phyloP scores from a whole-genome alignment of 2,329 filamentous ascomycete species.

The Xylaria sp. region DNA sequence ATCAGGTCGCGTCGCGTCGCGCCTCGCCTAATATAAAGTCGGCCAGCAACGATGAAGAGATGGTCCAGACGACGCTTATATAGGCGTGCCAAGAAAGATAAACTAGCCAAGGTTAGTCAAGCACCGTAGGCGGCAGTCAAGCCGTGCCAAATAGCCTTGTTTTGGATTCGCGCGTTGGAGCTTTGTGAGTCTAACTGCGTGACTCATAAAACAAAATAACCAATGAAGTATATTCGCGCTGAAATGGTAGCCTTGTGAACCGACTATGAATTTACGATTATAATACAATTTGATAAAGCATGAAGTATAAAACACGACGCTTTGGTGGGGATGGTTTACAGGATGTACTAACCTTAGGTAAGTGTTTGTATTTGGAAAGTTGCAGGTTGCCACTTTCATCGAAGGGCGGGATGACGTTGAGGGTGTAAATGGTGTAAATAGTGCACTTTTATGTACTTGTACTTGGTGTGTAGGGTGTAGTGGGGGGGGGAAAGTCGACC shows the following conservation, averaged over 20 bases:
- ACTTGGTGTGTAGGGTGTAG: too few relatives aligned
- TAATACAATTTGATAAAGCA: too few relatives aligned
- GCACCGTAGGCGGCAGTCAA: conserved; percentile 18
- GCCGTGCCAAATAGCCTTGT: not conserved
- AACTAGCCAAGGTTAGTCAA: not conserved
- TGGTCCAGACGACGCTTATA: conserved; percentile 19
- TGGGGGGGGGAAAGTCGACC: too few relatives aligned
- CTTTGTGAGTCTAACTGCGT: not conserved
- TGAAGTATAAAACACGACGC: not conserved
- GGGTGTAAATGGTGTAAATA: not conserved
- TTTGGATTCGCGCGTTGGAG: conserved; percentile 9
- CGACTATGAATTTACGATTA: too few relatives aligned
- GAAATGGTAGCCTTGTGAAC: conserved; percentile 17
- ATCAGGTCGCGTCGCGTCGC: not conserved
- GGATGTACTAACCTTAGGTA: too few relatives aligned
- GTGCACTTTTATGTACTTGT: too few relatives aligned
- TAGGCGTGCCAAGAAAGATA: conserved; percentile 28
- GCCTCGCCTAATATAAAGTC: not conserved
- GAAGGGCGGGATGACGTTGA: conserved; percentile 9
- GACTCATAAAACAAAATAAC: conserved; percentile 11
- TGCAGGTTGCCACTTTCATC: not conserved
- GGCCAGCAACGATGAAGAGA: not conserved
- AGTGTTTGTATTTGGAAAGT: too few relatives aligned
- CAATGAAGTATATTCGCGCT: not conserved
- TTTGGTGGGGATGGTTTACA: not conserved